A percentile compares a stretch with the other conserved stretches of the same genome.
Evolutionary conservation across 2,329 filamentous ascomycete genomes (phyloP).

Genomic region (Plenodomus lindquistii): DNA sequence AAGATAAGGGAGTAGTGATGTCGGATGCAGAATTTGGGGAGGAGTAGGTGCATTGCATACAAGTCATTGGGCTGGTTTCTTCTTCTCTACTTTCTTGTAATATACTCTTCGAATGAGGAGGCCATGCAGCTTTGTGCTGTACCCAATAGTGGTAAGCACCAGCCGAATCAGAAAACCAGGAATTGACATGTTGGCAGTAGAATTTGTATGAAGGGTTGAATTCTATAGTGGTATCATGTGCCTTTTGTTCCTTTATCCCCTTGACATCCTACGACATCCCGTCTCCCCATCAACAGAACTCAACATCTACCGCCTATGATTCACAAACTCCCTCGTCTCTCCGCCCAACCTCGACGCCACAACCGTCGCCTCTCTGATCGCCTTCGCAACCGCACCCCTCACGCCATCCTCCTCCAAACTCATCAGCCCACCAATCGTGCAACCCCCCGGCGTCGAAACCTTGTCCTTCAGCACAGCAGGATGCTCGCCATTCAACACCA

Average conservation of each 20-base stretch:
- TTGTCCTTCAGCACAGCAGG: slow-evolving; percentile 75
- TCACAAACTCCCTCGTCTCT: slow-evolving; percentile 54
- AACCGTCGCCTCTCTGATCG: slow-evolving; percentile 71
- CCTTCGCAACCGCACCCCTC: slow-evolving; percentile 67
- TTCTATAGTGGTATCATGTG: background rate
- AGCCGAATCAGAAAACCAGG: too few species aligned
- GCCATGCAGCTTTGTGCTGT: too few species aligned
- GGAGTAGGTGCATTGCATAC: too few species aligned
- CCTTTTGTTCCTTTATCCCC: background rate
- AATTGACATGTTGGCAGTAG: background rate
- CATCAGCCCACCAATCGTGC: slow-evolving; percentile 74
- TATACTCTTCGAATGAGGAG: too few species aligned
- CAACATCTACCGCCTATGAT: slow-evolving; percentile 43
- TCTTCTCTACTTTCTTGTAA: too few species aligned
- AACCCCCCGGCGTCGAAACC: slow-evolving; percentile 77
- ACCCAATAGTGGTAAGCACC: too few species aligned
- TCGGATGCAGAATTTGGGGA: too few species aligned
- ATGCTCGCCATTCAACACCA: slow-evolving; percentile 73
- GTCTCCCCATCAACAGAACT: too few species aligned
- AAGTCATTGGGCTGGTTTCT: too few species aligned
- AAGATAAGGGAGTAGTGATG: slow-evolving; percentile 7
- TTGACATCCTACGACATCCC: background rate
- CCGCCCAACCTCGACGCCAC: slow-evolving; percentile 68
- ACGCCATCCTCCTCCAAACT: slow-evolving; percentile 74
- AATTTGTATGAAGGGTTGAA: background rate